Evolutionary conservation across 2,329 filamentous ascomycete species (phyloP).

Genomic region (Keithomyces neogunnii): DNA sequence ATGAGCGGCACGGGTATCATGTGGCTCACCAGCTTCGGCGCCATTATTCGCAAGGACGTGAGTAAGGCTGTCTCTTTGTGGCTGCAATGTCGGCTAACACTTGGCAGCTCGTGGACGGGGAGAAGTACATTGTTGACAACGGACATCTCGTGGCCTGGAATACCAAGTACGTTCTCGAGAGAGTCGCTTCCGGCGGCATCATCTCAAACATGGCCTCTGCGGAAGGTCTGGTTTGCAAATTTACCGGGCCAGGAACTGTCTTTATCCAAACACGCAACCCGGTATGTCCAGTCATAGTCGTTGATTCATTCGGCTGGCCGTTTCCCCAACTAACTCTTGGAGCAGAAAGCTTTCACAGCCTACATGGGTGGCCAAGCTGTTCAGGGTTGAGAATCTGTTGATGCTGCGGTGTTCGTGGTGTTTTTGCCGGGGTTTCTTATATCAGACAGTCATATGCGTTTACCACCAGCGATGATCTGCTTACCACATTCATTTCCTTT

Average conservation of each 20-base stretch:
- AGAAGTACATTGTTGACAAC: constrained; percentile 89
- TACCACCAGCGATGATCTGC: not conserved
- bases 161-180: constrained; percentile 84
- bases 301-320: not conserved
- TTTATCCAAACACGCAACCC: constrained; percentile 91
- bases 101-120: constrained; percentile 50
- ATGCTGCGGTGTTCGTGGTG: not conserved
- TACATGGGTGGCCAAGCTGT: constrained; percentile 41
- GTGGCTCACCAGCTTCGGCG: constrained; percentile 90
- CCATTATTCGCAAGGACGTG: constrained; percentile 90
- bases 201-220: constrained; percentile 76
- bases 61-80: constrained; percentile 10
- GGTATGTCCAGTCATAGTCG: constrained; percentile 30
- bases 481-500: not conserved
- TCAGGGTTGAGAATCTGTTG: constrained; percentile 15
- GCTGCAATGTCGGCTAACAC: not conserved
- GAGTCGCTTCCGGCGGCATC: constrained; percentile 82
- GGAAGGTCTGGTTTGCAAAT: constrained; percentile 91
- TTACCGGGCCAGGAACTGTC: constrained; percentile 82
- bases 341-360: constrained; percentile 41
- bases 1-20: constrained; percentile 72
- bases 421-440: not conserved
- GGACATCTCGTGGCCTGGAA: constrained; percentile 96
- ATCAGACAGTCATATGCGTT: not conserved
- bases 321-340: not conserved